These are phyloP conservation scores for Linderniella brevidens DNA, from an alignment of 257 asterid species.

Conservation along the genomic window DNA sequence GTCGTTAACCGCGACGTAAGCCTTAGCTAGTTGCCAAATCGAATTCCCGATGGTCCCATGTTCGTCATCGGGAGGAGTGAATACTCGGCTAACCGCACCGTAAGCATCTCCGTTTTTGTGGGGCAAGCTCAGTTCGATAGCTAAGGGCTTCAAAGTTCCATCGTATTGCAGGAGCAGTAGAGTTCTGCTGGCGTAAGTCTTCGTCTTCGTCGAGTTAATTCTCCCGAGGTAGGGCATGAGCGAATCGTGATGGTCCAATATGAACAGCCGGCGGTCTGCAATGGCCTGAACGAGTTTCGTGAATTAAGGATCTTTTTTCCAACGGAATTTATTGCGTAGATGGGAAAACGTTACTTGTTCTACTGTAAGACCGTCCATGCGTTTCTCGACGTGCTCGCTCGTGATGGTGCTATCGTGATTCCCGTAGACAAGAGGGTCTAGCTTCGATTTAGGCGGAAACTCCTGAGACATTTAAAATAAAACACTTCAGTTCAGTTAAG, in stretches of 20 bases:
- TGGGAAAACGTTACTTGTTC: conserved; percentile 26
- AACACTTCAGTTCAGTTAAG: no score
- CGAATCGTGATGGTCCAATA: conserved; percentile 77
- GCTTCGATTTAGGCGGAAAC: conserved; percentile 70
- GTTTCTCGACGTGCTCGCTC: conserved; percentile 37
- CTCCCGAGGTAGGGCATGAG: conserved; percentile 60
- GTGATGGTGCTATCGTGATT: conserved; percentile 48
- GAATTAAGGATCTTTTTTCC: no score
- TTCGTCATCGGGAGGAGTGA: neutral
- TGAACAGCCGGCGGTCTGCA: conserved; percentile 30
- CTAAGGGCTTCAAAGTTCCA: conserved; percentile 2
- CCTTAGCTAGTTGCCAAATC: conserved; percentile 74
- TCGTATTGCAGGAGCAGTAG: neutral
- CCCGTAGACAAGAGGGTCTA: conserved; percentile 40
- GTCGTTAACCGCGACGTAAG: conserved; percentile 81
- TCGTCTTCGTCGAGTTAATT: conserved; percentile 49
- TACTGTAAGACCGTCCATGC: conserved; percentile 54
- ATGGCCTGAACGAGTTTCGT: conserved; percentile 33
- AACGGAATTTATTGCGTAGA: neutral
- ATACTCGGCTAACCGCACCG: neutral
- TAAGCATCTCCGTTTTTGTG: neutral
- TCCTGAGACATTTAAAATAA: conserved; percentile 22
- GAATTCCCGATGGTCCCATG: conserved; percentile 33
- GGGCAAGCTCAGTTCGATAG: neutral
- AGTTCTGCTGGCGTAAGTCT: conserved; percentile 40